Base-by-base conservation (phyloP, 2,329 filamentous ascomycete species). In the Penicillium griseofulvum region DNA sequence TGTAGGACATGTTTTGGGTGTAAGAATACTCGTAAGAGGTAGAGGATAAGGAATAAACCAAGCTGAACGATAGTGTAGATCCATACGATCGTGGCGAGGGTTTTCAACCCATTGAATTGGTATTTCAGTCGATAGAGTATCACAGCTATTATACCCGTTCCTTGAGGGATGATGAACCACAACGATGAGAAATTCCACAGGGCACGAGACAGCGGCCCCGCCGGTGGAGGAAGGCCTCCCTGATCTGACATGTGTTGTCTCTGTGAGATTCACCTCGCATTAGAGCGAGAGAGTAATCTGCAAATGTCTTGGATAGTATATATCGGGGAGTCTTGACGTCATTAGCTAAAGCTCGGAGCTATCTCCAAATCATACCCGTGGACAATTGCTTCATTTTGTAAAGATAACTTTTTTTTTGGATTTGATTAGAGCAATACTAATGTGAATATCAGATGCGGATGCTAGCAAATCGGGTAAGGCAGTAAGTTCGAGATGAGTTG, bases 81-180 rank as follows among this genome's bases (percentile, higher is more conserved):
- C 71, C 73, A 78, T 28, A 75, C 64, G 36, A 76, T 68, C 38
- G 69, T 67, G 16, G 73, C 68, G 36, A 78, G 65, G 22, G 68
- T 69, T 16, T 56, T 54, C 3, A 77, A 62, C 4, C 72, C 74
- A 1, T 56, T 52, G 59, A 78, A 78, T 57, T 76, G 74, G 55
- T 78, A 78, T 55, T 72, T 63, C 1, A 75, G 60, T 43, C 71
- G 68, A 54, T 72, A 66, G 1, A 77, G 66, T 42, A 75, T 63
- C 8, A 74, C 59, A 14, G 70, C 65, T 8, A 73, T 58, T 52
- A 74, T 73, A 24, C 71, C 68, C 2, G 68, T 76, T 17, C 73
- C 73, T 60, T 76, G 73, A 0, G 74, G 69, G 26, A 75, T 54
- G 8, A 75, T 66, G 55, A 77, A 74, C 70, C 73, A 75, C 58